Percentiles rank a stretch among this genome's conserved stretches.
Conservation (phyloP, 2,329 filamentous ascomycete genomes). For the Colletotrichum lindemuthianum region DNA sequence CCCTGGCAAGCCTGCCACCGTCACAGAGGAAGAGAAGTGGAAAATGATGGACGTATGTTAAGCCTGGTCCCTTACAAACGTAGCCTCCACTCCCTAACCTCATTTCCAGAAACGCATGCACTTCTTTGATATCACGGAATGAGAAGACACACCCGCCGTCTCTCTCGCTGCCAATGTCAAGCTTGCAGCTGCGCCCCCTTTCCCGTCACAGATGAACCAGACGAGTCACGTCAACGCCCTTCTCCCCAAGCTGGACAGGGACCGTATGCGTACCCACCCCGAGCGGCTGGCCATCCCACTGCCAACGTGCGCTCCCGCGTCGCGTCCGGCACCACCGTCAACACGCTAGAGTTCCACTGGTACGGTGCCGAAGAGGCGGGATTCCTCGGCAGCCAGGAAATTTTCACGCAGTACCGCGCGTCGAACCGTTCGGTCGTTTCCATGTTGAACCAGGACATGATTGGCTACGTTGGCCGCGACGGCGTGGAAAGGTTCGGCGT, state of each 20-base stretch:
- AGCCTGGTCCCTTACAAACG: neutral
- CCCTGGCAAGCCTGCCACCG: slow-evolving; percentile 38
- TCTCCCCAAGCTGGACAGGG: slow-evolving; percentile 24
- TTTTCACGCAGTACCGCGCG: slow-evolving; percentile 51
- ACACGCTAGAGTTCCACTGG: slow-evolving; percentile 89
- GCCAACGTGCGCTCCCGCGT: slow-evolving; percentile 71
- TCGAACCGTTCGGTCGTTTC: slow-evolving; percentile 48
- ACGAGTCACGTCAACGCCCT: slow-evolving; percentile 36
- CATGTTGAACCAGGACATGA: slow-evolving; percentile 58
- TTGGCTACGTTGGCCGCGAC: slow-evolving; percentile 48
- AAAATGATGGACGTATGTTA: slow-evolving; percentile 39
- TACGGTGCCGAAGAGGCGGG: slow-evolving; percentile 86
- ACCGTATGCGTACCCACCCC: slow-evolving; percentile 32
- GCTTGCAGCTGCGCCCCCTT: slow-evolving; percentile 32
- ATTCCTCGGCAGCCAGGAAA: slow-evolving; percentile 74
- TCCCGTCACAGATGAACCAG: slow-evolving; percentile 37
- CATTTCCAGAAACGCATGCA: slow-evolving; percentile 35
- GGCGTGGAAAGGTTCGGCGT: slow-evolving; percentile 48
- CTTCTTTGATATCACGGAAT: slow-evolving; percentile 42
- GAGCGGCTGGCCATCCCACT: slow-evolving; percentile 69
- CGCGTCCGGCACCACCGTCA: slow-evolving; percentile 69
- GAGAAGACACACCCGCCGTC: slow-evolving; percentile 28
- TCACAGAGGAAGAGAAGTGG: slow-evolving; percentile 41
- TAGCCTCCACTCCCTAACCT: neutral
- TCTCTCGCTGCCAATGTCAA: slow-evolving; percentile 20